Percentiles rank a stretch among this genome's conserved stretches.
Evolutionary conservation across 2,329 filamentous ascomycete species (phyloP).

Genomic region (Aspergillus amoenus): DNA sequence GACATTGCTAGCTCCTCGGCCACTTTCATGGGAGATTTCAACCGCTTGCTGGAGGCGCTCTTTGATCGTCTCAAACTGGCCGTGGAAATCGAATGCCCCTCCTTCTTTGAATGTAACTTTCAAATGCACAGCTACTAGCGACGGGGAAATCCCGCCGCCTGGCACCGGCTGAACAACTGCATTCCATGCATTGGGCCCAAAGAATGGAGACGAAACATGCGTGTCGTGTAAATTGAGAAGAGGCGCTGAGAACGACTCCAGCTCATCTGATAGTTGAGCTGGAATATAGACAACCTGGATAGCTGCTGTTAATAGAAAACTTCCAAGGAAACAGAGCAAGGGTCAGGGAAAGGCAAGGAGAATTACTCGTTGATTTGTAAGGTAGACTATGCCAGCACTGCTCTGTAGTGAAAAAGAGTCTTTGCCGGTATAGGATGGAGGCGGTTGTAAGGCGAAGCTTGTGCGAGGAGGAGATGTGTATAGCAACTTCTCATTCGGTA

Average conservation of each 20-base stretch:
- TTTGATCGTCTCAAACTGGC: constrained; percentile 77
- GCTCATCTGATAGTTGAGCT: constrained; percentile 60
- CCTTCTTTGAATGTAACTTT: constrained; percentile 92
- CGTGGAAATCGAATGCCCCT: constrained; percentile 88
- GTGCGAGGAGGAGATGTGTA: constrained; percentile 79
- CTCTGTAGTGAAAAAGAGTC: constrained; percentile 69
- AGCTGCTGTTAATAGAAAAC: constrained; percentile 9
- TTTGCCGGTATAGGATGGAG: constrained; percentile 63
- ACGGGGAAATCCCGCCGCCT: constrained; percentile 76
- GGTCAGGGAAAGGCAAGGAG: constrained; percentile 10
- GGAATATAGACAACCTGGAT: constrained; percentile 83
- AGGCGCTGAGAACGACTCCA: constrained; percentile 87
- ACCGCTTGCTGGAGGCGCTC: constrained; percentile 79
- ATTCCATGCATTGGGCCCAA: constrained; percentile 88
- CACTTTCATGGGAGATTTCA: constrained; percentile 50
- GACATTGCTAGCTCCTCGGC: constrained; percentile 48
- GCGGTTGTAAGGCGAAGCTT: constrained; percentile 70
- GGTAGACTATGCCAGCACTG: constrained; percentile 71
- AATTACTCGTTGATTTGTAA: constrained; percentile 81
- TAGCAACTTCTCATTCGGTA: constrained; percentile 79
- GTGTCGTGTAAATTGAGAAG: constrained; percentile 86
- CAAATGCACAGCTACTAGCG: constrained; percentile 71
- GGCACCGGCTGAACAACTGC: constrained; percentile 76
- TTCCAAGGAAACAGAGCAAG: not conserved
- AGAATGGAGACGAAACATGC: constrained; percentile 83